Percentiles rank a stretch among this genome's conserved stretches.
Conservation (phyloP, 768 basidiomycete genomes). For the Russula ochroleuca region DNA sequence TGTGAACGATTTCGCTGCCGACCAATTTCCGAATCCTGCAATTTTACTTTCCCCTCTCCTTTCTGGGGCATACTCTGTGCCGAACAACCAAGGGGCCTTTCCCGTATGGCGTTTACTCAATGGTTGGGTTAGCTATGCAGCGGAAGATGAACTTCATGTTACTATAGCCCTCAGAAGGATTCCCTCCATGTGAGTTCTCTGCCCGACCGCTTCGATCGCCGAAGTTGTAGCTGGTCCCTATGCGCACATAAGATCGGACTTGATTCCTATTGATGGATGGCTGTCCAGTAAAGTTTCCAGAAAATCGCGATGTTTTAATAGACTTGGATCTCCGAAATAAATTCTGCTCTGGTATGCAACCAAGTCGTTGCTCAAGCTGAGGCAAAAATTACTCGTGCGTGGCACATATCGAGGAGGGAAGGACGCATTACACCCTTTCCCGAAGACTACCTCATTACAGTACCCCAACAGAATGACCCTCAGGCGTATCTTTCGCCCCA, state of each 20-base stretch:
- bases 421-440: too few species aligned
- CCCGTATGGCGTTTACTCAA: background rate
- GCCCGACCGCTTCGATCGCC: too few species aligned
- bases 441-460: too few species aligned
- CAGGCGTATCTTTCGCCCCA: too few species aligned
- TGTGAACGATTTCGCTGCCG: background rate
- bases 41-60: background rate
- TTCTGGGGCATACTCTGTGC: background rate
- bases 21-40: background rate
- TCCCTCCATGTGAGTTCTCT: background rate
- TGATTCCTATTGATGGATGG: background rate
- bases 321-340: too few species aligned
- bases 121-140: background rate
- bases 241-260: background rate
- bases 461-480: too few species aligned
- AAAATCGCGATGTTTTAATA: too few species aligned
- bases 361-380: too few species aligned
- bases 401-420: too few species aligned
- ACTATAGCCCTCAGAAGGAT: constrained; percentile 10
- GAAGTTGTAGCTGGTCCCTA: background rate
- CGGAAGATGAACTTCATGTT: constrained; percentile 1
- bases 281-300: background rate
- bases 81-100: background rate
- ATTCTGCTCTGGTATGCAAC: too few species aligned
- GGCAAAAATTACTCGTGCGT: too few species aligned